A percentile compares a stretch with the other conserved stretches of the same genome.
phyloP scores from a whole-genome alignment of 352 stramenopile species.

The Globisporangium paddicum region DNA sequence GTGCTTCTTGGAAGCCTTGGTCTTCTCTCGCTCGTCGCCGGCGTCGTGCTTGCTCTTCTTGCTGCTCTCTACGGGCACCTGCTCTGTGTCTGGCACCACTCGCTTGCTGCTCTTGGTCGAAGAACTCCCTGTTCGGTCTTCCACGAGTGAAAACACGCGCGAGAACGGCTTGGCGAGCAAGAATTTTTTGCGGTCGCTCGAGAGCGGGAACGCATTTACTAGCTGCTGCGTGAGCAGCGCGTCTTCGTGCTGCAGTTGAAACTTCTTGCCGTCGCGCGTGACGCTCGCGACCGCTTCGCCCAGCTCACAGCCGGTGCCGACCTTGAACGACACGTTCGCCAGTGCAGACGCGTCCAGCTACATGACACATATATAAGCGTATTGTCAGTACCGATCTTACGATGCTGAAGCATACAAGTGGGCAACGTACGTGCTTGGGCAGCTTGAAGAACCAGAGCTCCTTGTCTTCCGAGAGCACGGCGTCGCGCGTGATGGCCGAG shows the following conservation, averaged over 20 bases:
- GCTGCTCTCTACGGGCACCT: constrained; percentile 19
- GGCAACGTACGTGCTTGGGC: constrained; percentile 60
- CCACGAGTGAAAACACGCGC: constrained; percentile 67
- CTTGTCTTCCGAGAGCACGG: constrained; percentile 60
- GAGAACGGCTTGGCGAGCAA: constrained; percentile 70
- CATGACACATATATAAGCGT: constrained; percentile 12
- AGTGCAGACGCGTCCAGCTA: constrained; percentile 69
- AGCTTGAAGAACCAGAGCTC: constrained; percentile 88
- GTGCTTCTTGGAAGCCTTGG: constrained; percentile 17
- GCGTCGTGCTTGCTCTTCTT: constrained; percentile 44
- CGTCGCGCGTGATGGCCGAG: constrained; percentile 50
- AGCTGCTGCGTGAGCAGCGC: constrained; percentile 63
- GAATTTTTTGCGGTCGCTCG: constrained; percentile 52
- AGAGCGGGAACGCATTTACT: constrained; percentile 65
- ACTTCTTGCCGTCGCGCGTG: constrained; percentile 41
- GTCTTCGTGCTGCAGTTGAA: constrained; percentile 55
- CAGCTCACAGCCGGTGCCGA: constrained; percentile 24
- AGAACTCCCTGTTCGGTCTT: constrained; percentile 24
- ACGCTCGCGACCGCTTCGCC: constrained; percentile 44
- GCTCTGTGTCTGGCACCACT: constrained; percentile 21
- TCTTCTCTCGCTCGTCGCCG: constrained; percentile 14
- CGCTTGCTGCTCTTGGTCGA: constrained; percentile 4
- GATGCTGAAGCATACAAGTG: neutral
- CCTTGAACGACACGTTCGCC: constrained; percentile 64
- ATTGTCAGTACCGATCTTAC: constrained; percentile 4